These are phyloP conservation scores for Candida pseudoviswanathii DNA, from an alignment of 1,139 yeast species.

Conservation along the genomic window DNA sequence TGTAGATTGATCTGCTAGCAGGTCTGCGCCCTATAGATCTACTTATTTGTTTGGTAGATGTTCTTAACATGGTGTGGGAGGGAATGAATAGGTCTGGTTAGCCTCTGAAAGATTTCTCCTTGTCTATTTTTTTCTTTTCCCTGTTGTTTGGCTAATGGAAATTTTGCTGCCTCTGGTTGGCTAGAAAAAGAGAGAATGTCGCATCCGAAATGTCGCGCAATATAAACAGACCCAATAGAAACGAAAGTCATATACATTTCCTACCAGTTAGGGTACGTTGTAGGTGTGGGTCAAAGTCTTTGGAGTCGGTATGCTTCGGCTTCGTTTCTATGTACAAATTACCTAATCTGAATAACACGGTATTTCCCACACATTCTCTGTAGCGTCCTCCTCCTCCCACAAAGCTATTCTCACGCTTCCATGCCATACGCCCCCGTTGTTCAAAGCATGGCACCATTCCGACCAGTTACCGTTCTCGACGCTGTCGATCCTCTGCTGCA, in stretches of 20 bases:
- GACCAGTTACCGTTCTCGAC: no score
- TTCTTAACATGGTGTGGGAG: constrained; percentile 30
- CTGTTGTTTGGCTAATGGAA: constrained; percentile 4
- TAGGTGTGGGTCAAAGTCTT: no score
- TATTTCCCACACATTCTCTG: no score
- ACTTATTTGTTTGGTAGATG: constrained; percentile 21
- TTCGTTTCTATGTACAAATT: no score
- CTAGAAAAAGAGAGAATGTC: constrained; percentile 10
- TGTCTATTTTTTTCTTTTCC: not conserved
- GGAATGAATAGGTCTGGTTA: not conserved
- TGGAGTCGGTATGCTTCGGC: no score
- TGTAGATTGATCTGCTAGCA: constrained; percentile 36
- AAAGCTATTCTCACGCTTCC: no score
- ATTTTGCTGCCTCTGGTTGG: constrained; percentile 25
- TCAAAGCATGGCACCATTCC: no score
- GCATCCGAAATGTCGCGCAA: constrained; percentile 1
- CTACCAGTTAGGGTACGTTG: no score
- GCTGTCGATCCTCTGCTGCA: no score
- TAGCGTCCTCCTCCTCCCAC: no score
- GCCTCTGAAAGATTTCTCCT: not conserved
- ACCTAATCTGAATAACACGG: no score
- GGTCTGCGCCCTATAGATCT: constrained; percentile 19
- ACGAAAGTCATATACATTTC: constrained; percentile 3
- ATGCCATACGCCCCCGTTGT: no score
- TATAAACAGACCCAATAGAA: not conserved